phyloP scores from a whole-genome alignment of 306 rosid species.

The Fragaria nilgerrensis region DNA sequence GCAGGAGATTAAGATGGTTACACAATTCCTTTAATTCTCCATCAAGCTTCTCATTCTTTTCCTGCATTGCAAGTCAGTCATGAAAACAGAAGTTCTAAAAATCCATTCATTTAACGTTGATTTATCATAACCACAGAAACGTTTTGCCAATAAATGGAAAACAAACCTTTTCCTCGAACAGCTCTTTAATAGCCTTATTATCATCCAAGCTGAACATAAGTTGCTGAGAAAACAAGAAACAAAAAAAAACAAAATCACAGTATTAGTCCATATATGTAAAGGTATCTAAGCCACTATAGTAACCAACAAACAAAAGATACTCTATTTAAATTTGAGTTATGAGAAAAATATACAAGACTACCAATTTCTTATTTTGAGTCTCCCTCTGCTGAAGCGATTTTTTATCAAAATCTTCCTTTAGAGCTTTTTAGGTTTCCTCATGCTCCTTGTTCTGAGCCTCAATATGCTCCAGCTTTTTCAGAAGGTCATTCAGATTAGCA shows the following conservation, averaged over 20 bases:
- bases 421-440: neutral
- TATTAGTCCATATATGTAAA: neutral
- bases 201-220: no score
- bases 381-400: neutral
- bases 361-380: neutral
- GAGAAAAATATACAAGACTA: neutral
- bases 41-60: slow-evolving; percentile 40
- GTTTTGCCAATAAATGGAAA: no score
- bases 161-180: no score
- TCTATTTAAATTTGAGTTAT: neutral
- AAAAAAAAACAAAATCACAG: neutral
- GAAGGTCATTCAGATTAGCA: no score
- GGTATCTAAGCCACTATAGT: neutral
- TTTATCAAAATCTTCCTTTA: neutral
- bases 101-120: neutral
- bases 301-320: neutral
- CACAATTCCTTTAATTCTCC: neutral
- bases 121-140: no score
- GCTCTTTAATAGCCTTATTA: no score
- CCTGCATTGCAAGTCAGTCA: neutral
- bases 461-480: no score
- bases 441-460: neutral
- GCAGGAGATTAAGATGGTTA: neutral
- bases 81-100: neutral
- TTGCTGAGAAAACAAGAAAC: neutral